Conservation (phyloP, 2,329 filamentous ascomycete species). For the Hawksworthiomyces lignivorus region DNA sequence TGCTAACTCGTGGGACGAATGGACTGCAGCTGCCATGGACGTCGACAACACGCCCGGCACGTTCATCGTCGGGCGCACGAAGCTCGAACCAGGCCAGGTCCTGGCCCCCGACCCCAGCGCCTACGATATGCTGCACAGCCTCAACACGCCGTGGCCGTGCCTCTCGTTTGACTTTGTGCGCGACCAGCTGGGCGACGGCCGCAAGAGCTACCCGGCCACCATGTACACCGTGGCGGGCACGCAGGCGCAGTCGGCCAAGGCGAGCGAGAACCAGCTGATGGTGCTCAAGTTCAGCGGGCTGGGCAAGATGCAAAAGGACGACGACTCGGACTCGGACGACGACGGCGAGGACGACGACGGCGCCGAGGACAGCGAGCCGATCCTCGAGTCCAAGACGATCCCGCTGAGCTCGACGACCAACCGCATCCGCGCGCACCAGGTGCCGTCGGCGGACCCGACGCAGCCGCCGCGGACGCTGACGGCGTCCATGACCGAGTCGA, state of each 20-base stretch:
- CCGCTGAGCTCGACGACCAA: constrained; percentile 84
- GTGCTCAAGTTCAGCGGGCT: constrained; percentile 94
- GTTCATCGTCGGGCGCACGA: constrained; percentile 91
- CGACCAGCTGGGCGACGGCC: constrained; percentile 78
- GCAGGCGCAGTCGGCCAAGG: constrained; percentile 68
- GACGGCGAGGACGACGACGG: constrained; percentile 54
- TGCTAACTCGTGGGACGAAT: no score
- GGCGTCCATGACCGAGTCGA: constrained; percentile 86
- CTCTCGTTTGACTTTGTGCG: constrained; percentile 89
- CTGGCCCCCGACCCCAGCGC: constrained; percentile 87
- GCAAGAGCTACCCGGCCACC: constrained; percentile 89
- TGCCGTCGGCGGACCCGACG: constrained; percentile 59
- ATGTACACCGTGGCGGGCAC: constrained; percentile 94
- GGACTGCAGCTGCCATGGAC: constrained; percentile 63
- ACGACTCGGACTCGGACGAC: constrained; percentile 56
- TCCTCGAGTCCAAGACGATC: constrained; percentile 87
- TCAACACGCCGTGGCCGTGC: constrained; percentile 94
- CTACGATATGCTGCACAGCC: constrained; percentile 93
- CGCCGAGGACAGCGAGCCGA: constrained; percentile 74
- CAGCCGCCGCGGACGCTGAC: constrained; percentile 74
- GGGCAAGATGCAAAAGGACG: constrained; percentile 57
- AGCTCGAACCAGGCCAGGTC: constrained; percentile 83
- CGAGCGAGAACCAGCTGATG: constrained; percentile 87
- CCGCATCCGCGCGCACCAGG: constrained; percentile 81
- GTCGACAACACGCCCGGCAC: constrained; percentile 70